These are phyloP conservation scores for Penicillium bialowiezense DNA, from an alignment of 495 filamentous ascomycete genomes.

Conservation along the genomic window DNA sequence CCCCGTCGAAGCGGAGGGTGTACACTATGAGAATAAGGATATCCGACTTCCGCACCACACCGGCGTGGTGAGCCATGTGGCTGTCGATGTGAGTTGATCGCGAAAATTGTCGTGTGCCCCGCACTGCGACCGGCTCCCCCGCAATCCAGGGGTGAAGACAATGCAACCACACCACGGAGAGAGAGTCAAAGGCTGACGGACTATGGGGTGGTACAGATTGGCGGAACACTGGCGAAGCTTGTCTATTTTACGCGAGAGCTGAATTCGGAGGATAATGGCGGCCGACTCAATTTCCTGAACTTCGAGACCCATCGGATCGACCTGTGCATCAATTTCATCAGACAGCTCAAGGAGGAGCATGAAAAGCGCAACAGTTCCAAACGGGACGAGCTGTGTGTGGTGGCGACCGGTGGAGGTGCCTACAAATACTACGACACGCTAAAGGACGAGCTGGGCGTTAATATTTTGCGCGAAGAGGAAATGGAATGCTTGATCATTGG, in stretches of 20 bases:
- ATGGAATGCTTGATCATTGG: constrained; percentile 98
- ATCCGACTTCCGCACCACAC: constrained; percentile 96
- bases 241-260: constrained; percentile 95
- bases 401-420: constrained; percentile 92
- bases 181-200: constrained; percentile 20
- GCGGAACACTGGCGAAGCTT: constrained; percentile 89
- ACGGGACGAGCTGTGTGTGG: constrained; percentile 71
- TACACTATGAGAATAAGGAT: constrained; percentile 78
- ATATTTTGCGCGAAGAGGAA: constrained; percentile 90
- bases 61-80: constrained; percentile 89
- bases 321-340: constrained; percentile 86
- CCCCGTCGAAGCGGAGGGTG: constrained; percentile 52
- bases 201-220: constrained; percentile 62
- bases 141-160: constrained; percentile 20
- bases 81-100: constrained; percentile 74
- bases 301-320: constrained; percentile 95
- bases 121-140: constrained; percentile 29
- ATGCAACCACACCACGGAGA: constrained; percentile 3
- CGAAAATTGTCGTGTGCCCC: constrained; percentile 24
- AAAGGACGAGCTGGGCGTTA: constrained; percentile 72
- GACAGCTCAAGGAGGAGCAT: constrained; percentile 74
- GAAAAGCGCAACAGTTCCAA: constrained; percentile 65
- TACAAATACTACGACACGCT: constrained; percentile 95
- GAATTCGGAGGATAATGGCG: constrained; percentile 73
- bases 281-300: constrained; percentile 87